Base-by-base conservation (phyloP, 2,329 filamentous ascomycete species). In the Raffaelea arxii region DNA sequence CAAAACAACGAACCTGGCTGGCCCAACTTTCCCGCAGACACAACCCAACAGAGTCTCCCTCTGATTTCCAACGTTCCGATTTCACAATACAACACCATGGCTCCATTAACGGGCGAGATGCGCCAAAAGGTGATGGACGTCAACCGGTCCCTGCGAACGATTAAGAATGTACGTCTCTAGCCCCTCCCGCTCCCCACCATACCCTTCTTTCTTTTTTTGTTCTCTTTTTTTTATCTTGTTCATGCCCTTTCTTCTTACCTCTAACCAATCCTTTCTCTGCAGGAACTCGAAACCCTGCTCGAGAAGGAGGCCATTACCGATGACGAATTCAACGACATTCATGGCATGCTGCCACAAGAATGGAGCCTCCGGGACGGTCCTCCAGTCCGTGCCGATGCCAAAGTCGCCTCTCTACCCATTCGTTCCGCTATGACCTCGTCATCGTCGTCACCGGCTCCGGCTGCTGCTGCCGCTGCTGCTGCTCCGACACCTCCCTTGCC, bases 61-160 rank as follows among this genome's bases (percentile, higher is more conserved):
- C 32, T 16, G 19, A 6, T 6, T 36, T 36, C 32, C 14, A 36
- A 6, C 27, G 27, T 30, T 16, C 9, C 27, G 9, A 36, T 7
- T 16, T 18, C 19, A 36, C 6, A 16, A 9, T n/a, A 6, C 6
- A 36, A 6, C 16, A 36, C 14, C 6, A 18, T 18, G 6, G 5
- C 16, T 9, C 32, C 32, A n/a, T 6, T 18, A n/a, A 7, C 32
- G 7, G 19, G 32, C 16, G 32, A 36, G 16, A 36, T 21, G 4
- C 75, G 76, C 55, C 75, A 79, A 58, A 70, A 69, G 53, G 74
- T 78, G 59, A 78, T 80, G 53, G 76, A 78, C 75, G 80, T 83
- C 67, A 92, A 91, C 71, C 80, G 88, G 68, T 90, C 87, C 61
- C 79, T 94, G 61, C 83, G 88, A 54, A 84, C 79, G 59, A 90